Evolutionary conservation across 106 monocot genomes (phyloP).

Genomic region (Apostasia ramifera): DNA sequence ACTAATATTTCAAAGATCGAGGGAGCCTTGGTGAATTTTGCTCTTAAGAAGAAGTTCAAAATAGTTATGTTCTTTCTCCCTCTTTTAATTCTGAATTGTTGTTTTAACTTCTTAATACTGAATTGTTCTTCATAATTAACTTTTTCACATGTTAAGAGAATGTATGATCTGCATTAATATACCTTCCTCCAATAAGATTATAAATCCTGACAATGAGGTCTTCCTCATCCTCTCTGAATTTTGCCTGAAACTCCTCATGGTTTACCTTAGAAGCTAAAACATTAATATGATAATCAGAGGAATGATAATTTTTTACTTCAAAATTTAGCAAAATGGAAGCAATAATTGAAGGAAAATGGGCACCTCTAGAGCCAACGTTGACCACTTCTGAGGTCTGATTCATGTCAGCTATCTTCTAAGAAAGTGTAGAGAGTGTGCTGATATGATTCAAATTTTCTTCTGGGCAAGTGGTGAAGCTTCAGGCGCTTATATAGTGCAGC

Average conservation of each 20-base stretch:
- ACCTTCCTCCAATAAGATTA: slow-evolving; percentile 54
- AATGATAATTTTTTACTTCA: not conserved
- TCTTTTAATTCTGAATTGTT: too few relatives aligned
- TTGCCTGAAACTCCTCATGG: not conserved
- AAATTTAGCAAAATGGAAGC: not conserved
- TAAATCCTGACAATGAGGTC: slow-evolving; percentile 46
- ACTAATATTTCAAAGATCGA: too few relatives aligned
- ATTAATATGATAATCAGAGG: not conserved
- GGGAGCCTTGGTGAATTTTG: too few relatives aligned
- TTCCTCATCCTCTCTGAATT: slow-evolving; percentile 55
- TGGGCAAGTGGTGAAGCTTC: too few relatives aligned
- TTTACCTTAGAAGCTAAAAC: not conserved
- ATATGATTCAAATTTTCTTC: too few relatives aligned
- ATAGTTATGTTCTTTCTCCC: too few relatives aligned
- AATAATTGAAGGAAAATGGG: not conserved
- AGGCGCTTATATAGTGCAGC: too few relatives aligned
- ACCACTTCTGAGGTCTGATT: slow-evolving; percentile 19
- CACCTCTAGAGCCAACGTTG: slow-evolving; percentile 21
- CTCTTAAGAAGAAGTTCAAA: too few relatives aligned
- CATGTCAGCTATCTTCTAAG: slow-evolving; percentile 13
- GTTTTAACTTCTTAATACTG: too few relatives aligned
- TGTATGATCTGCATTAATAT: too few relatives aligned
- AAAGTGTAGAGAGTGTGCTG: not conserved
- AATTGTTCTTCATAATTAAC: too few relatives aligned
- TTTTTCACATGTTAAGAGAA: too few relatives aligned